Percentiles rank a stretch among this genome's conserved stretches.
Conservation (phyloP, 306 rosid genomes). For the Medicago lupulina region DNA sequence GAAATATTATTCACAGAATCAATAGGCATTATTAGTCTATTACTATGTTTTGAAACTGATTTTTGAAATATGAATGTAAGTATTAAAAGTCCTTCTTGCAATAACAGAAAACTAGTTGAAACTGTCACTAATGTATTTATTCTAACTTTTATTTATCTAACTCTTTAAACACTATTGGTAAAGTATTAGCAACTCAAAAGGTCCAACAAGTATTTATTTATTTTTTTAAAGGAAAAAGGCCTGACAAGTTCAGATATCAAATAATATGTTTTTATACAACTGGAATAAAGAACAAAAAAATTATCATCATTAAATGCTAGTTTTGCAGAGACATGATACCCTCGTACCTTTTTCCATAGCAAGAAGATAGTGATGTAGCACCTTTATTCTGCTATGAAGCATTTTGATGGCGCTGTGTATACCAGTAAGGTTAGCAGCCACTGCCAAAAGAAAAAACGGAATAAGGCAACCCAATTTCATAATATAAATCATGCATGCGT, state of each 20-base stretch:
- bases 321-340: constrained; percentile 32
- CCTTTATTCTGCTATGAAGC: constrained; percentile 93
- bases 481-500: constrained; percentile 7
- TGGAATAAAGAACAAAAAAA: constrained; percentile 14
- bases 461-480: neutral
- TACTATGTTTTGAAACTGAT: constrained; percentile 20
- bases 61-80: constrained; percentile 3
- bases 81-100: neutral
- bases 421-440: constrained; percentile 98
- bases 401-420: constrained; percentile 96
- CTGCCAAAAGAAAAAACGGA: constrained; percentile 48
- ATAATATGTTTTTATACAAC: neutral
- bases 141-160: constrained; percentile 17
- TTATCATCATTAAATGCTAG: constrained; percentile 22
- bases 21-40: neutral
- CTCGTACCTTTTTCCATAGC: constrained; percentile 88
- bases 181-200: constrained; percentile 15
- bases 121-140: constrained; percentile 1
- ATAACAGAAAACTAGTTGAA: constrained; percentile 6
- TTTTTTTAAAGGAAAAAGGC: neutral
- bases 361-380: constrained; percentile 84
- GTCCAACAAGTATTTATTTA: neutral
- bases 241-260: constrained; percentile 8
- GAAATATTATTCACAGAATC: constrained; percentile 28
- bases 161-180: constrained; percentile 9